Percentiles rank a stretch among this genome's conserved stretches.
Conservation (phyloP, 2,329 filamentous ascomycete species). For the Epichloe uncinata region DNA sequence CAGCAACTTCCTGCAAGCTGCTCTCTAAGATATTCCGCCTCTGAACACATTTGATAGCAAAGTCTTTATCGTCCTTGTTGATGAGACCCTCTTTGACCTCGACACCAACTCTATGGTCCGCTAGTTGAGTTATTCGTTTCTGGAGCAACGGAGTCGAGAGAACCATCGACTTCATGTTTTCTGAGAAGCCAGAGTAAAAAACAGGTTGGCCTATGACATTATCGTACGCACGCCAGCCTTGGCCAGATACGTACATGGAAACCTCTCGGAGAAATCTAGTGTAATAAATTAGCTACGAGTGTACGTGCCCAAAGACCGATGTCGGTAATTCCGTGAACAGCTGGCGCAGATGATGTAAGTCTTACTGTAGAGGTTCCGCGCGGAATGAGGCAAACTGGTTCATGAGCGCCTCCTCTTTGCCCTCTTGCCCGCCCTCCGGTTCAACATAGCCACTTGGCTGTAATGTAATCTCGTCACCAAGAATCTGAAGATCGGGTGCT, state of each 20-base stretch:
- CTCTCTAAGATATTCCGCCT: conserved; percentile 53
- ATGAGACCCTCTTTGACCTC: conserved; percentile 67
- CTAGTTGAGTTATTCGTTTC: conserved; percentile 61
- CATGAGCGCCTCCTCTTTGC: conserved; percentile 56
- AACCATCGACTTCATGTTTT: conserved; percentile 73
- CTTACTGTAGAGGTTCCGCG: conserved; percentile 47
- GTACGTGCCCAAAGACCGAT: not conserved
- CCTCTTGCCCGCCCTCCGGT: conserved; percentile 33
- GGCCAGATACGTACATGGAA: conserved; percentile 80
- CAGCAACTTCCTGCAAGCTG: conserved; percentile 66
- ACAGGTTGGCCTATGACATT: conserved; percentile 80
- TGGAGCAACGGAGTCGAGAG: conserved; percentile 64
- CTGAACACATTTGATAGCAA: conserved; percentile 34
- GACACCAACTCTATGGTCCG: conserved; percentile 56
- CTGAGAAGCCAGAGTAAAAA: conserved; percentile 84
- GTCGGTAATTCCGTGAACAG: not conserved
- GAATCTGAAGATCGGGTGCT: conserved; percentile 64
- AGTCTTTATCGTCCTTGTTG: conserved; percentile 40
- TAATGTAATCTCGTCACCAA: conserved; percentile 60
- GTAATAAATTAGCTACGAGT: not conserved
- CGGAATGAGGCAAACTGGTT: conserved; percentile 82
- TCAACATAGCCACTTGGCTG: conserved; percentile 59
- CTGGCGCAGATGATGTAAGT: conserved; percentile 1
- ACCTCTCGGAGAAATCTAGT: conserved; percentile 82
- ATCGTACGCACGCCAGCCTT: conserved; percentile 93